These are phyloP conservation scores for Sclerotinia nivalis DNA, from an alignment of 2,329 filamentous ascomycete species.

Conservation along the genomic window DNA sequence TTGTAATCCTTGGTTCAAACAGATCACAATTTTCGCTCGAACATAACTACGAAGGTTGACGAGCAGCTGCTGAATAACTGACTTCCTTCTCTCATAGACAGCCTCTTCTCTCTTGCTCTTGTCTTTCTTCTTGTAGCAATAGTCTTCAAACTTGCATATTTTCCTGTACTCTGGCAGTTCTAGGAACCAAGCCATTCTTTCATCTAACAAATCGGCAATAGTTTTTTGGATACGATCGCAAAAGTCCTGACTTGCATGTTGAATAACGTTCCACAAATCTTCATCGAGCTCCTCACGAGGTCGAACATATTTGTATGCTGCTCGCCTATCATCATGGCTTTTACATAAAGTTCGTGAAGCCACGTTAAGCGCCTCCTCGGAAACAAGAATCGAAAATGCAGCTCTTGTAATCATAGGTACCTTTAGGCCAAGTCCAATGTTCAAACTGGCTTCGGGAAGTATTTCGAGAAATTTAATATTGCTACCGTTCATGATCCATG, in stretches of 20 bases:
- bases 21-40: slow-evolving; percentile 19
- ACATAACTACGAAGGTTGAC: slow-evolving; percentile 19
- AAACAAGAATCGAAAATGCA: slow-evolving; percentile 62
- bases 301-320: slow-evolving; percentile 48
- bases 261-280: slow-evolving; percentile 56
- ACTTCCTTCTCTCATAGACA: slow-evolving; percentile 16
- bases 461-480: slow-evolving; percentile 64
- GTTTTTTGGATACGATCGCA: slow-evolving; percentile 48
- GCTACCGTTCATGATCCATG: slow-evolving; percentile 57
- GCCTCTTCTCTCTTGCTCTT: background rate
- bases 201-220: slow-evolving; percentile 41
- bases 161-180: slow-evolving; percentile 39
- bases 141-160: slow-evolving; percentile 34
- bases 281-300: slow-evolving; percentile 52
- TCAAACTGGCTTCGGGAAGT: slow-evolving; percentile 61
- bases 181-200: slow-evolving; percentile 45
- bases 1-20: background rate
- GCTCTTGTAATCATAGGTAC: slow-evolving; percentile 47
- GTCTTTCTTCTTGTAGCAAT: slow-evolving; percentile 16
- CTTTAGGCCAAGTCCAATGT: slow-evolving; percentile 54
- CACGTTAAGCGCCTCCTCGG: slow-evolving; percentile 55
- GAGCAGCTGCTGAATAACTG: slow-evolving; percentile 6
- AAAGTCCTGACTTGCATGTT: slow-evolving; percentile 58
- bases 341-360: slow-evolving; percentile 22
- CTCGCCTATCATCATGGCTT: background rate